These are phyloP conservation scores for Furcasterigmium sp. DNA, from an alignment of 2,329 filamentous ascomycete species.

Conservation along the genomic window DNA sequence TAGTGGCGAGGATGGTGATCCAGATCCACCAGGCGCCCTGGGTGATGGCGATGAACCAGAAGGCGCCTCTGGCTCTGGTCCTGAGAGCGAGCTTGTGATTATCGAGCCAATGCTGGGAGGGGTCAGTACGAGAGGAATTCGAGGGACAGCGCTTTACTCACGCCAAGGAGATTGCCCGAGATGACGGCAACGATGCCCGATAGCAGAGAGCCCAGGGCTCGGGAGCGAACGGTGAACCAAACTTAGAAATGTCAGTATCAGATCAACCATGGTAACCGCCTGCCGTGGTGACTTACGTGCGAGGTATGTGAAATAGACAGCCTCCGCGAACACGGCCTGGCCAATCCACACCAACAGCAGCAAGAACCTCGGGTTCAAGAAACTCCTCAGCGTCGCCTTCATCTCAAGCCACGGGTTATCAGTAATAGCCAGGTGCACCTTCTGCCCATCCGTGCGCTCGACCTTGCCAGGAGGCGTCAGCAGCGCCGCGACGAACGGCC, in stretches of 20 bases:
- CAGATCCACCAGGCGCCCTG: constrained; percentile 71
- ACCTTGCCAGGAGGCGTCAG: constrained; percentile 58
- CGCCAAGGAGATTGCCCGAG: constrained; percentile 60
- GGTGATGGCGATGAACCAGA: constrained; percentile 45
- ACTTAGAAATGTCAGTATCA: constrained; percentile 23
- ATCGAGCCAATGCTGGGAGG: constrained; percentile 49
- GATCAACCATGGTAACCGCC: neutral
- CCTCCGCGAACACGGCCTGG: constrained; percentile 65
- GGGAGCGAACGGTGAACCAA: constrained; percentile 66
- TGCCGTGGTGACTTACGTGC: constrained; percentile 24
- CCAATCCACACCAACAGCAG: constrained; percentile 63
- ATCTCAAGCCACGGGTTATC: constrained; percentile 54
- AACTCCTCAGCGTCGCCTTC: constrained; percentile 51
- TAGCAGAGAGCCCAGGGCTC: constrained; percentile 66
- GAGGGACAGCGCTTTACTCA: constrained; percentile 23
- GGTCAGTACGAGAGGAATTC: constrained; percentile 8
- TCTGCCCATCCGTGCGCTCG: constrained; percentile 58
- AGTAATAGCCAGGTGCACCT: constrained; percentile 53
- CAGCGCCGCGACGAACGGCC: constrained; percentile 59
- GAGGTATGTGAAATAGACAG: constrained; percentile 67
- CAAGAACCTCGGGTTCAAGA: constrained; percentile 57
- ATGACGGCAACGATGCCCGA: constrained; percentile 63
- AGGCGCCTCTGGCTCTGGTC: constrained; percentile 47
- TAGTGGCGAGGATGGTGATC: constrained; percentile 60
- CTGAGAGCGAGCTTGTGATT: constrained; percentile 48